phyloP scores from a whole-genome alignment of 2,329 filamentous ascomycete species.

The Rhynchosporium agropyri region DNA sequence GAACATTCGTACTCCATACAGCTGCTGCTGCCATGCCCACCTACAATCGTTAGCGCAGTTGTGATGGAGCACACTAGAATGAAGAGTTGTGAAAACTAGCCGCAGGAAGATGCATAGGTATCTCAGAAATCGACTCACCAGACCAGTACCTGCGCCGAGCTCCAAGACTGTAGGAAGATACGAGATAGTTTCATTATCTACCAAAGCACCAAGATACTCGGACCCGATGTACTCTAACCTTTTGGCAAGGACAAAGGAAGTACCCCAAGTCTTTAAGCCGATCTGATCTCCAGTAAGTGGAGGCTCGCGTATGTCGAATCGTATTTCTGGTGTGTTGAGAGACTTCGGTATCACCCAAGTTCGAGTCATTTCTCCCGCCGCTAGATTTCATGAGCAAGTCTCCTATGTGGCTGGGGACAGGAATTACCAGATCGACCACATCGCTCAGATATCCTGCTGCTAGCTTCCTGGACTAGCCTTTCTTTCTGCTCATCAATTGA shows the following conservation, averaged over 20 bases:
- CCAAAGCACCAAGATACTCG: constrained; percentile 38
- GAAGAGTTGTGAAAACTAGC: background rate
- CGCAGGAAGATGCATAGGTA: background rate
- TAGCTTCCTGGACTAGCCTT: constrained; percentile 75
- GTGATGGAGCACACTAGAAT: background rate
- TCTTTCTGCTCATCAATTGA: constrained; percentile 65
- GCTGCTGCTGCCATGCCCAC: constrained; percentile 84
- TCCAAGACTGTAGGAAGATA: constrained; percentile 59
- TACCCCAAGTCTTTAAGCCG: constrained; percentile 83
- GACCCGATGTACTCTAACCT: constrained; percentile 57
- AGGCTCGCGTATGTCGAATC: constrained; percentile 80
- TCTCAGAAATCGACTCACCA: constrained; percentile 11
- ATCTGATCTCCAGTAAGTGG: constrained; percentile 85
- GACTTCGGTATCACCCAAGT: constrained; percentile 58
- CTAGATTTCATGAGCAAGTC: constrained; percentile 7
- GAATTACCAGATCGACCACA: constrained; percentile 73
- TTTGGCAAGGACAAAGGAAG: constrained; percentile 81
- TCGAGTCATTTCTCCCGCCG: constrained; percentile 54
- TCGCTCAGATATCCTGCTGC: constrained; percentile 77
- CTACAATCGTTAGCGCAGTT: constrained; percentile 13
- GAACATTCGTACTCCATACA: constrained; percentile 65
- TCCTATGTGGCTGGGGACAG: background rate
- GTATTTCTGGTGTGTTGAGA: constrained; percentile 49
- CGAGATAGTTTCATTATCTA: constrained; percentile 39
- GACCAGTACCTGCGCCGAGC: constrained; percentile 57